phyloP scores from a whole-genome alignment of 139 green algal species.

The Closterium sp. region DNA sequence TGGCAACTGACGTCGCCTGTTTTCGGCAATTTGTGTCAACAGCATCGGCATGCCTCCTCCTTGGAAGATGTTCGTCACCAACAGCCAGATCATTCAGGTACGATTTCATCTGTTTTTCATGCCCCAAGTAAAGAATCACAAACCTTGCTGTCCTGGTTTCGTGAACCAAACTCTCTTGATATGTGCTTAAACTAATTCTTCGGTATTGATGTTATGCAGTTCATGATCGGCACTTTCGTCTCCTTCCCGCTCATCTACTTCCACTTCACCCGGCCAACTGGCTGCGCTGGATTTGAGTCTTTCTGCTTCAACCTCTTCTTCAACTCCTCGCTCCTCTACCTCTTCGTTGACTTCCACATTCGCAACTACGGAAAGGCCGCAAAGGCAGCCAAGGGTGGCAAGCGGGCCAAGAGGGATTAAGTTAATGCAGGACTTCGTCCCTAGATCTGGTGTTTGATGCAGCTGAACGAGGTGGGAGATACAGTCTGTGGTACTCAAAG shows the following conservation, averaged over 20 bases:
- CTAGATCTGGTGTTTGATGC: neutral
- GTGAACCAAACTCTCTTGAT: neutral
- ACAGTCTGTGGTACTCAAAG: neutral
- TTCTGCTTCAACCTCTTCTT: neutral
- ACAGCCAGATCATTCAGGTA: slow-evolving; percentile 61
- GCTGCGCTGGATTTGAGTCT: neutral
- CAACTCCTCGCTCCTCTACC: neutral
- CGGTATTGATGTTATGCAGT: neutral
- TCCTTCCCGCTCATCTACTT: neutral
- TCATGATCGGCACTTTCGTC: neutral
- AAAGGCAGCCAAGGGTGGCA: neutral
- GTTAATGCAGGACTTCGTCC: neutral
- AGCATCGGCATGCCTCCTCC: slow-evolving; percentile 33
- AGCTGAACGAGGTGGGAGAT: neutral
- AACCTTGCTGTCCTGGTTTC: neutral
- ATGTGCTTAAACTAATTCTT: no score
- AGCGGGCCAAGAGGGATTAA: neutral
- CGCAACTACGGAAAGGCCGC: neutral
- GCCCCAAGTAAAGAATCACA: neutral
- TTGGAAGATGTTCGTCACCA: slow-evolving; percentile 50
- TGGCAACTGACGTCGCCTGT: neutral
- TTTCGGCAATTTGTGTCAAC: neutral
- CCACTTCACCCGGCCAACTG: neutral
- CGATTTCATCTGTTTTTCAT: neutral
- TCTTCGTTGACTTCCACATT: neutral